Evolutionary conservation across 768 basidiomycete genomes (phyloP).

Genomic region (Kondoa subrosea): DNA sequence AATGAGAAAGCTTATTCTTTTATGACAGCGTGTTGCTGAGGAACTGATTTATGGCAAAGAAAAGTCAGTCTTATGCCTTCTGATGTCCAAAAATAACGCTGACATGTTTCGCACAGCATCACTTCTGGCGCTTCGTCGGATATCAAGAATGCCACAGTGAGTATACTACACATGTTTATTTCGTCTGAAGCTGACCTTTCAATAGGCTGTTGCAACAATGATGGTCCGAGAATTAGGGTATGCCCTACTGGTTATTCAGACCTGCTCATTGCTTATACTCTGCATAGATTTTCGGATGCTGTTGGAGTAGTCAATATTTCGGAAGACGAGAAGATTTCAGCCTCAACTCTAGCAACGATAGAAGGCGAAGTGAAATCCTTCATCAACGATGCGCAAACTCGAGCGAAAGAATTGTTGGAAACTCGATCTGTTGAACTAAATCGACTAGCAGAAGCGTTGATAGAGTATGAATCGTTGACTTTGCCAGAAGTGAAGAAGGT

Average conservation of each 20-base stretch:
- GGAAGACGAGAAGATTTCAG: slow-evolving; percentile 52
- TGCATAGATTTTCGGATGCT: slow-evolving; percentile 33
- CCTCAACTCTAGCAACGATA: slow-evolving; percentile 62
- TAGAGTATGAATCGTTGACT: slow-evolving; percentile 87
- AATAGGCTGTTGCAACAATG: slow-evolving; percentile 41
- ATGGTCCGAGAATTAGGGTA: slow-evolving; percentile 21
- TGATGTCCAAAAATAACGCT: neutral
- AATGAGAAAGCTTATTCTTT: slow-evolving; percentile 67
- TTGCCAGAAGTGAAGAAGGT: slow-evolving; percentile 65
- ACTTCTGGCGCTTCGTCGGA: slow-evolving; percentile 87
- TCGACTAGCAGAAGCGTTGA: slow-evolving; percentile 66
- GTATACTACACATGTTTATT: slow-evolving; percentile 52
- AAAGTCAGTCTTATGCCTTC: slow-evolving; percentile 9
- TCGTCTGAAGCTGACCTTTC: slow-evolving; percentile 19
- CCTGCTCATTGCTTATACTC: neutral
- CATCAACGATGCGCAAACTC: slow-evolving; percentile 51
- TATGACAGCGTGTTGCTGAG: slow-evolving; percentile 57
- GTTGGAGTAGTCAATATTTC: slow-evolving; percentile 60
- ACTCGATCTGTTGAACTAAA: slow-evolving; percentile 59
- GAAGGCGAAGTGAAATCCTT: slow-evolving; percentile 72
- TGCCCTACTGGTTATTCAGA: slow-evolving; percentile 5
- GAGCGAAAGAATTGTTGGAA: slow-evolving; percentile 49
- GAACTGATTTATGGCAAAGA: slow-evolving; percentile 36
- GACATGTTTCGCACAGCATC: slow-evolving; percentile 53
- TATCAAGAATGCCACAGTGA: slow-evolving; percentile 57